These are phyloP conservation scores for Leccinum subrobustum DNA, from an alignment of 1,284 basidiomycete genomes.

Conservation along the genomic window DNA sequence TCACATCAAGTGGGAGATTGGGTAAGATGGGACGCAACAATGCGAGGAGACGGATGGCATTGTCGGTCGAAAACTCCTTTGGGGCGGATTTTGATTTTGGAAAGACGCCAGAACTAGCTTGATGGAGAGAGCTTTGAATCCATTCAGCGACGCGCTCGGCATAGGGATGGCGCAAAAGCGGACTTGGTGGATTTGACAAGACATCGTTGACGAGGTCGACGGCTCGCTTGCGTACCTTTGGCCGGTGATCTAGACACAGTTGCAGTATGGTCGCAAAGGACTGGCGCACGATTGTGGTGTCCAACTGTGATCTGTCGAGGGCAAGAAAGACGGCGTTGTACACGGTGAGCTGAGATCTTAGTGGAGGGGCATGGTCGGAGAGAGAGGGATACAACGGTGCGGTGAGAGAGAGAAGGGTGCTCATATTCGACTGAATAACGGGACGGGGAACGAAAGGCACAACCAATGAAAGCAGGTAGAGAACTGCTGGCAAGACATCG, in stretches of 20 bases:
- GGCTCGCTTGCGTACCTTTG: slow-evolving; percentile 92
- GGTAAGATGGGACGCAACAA: slow-evolving; percentile 66
- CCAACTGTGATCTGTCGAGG: slow-evolving; percentile 72
- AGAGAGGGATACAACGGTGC: slow-evolving; percentile 75
- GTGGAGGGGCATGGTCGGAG: slow-evolving; percentile 61
- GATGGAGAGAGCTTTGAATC: slow-evolving; percentile 65
- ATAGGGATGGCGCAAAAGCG: slow-evolving; percentile 83
- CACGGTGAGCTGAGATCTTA: slow-evolving; percentile 75
- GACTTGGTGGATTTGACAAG: slow-evolving; percentile 72
- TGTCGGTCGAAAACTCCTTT: slow-evolving; percentile 68
- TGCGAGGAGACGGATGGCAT: slow-evolving; percentile 79
- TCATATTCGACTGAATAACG: slow-evolving; percentile 68
- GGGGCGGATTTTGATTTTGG: slow-evolving; percentile 52
- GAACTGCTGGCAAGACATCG: slow-evolving; percentile 81
- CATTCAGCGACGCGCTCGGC: slow-evolving; percentile 78
- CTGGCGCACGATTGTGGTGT: slow-evolving; percentile 67
- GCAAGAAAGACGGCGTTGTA: slow-evolving; percentile 67
- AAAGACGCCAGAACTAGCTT: slow-evolving; percentile 62
- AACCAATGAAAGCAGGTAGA: slow-evolving; percentile 86
- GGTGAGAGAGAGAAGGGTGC: slow-evolving; percentile 65
- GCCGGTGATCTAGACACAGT: slow-evolving; percentile 83
- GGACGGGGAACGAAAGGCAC: slow-evolving; percentile 75
- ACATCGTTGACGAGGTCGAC: slow-evolving; percentile 83
- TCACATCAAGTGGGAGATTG: slow-evolving; percentile 64
- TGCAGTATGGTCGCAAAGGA: slow-evolving; percentile 79